These are phyloP conservation scores for Quercus bicolor DNA, from an alignment of 306 rosid genomes.

Conservation along the genomic window DNA sequence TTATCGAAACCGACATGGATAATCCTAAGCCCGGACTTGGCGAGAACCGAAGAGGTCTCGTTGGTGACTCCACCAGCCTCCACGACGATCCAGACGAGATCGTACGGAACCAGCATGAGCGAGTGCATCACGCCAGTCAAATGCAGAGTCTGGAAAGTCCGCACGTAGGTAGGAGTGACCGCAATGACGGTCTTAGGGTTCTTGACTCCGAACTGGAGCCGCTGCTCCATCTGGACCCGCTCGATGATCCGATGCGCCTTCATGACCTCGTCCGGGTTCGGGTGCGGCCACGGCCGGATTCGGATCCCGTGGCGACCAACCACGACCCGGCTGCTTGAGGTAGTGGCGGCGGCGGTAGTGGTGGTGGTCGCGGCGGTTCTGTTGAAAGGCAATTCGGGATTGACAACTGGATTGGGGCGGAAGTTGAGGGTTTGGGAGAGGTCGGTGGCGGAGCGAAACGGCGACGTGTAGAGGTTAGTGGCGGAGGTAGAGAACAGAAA, in stretches of 20 bases:
- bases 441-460: constrained; percentile 62
- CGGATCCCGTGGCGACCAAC: constrained; percentile 99
- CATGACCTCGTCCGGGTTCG: constrained; percentile 91
- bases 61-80: constrained; percentile 90
- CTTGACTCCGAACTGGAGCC: constrained; percentile 76
- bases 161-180: constrained; percentile 80
- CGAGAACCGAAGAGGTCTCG: constrained; percentile 74
- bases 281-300: constrained; percentile 98
- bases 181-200: constrained; percentile 68
- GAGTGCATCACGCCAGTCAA: constrained; percentile 93
- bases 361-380: constrained; percentile 24
- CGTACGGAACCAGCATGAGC: constrained; percentile 82
- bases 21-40: constrained; percentile 64
- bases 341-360: constrained; percentile 18
- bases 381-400: constrained; percentile 34
- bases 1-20: constrained; percentile 65
- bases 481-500: constrained; percentile 73
- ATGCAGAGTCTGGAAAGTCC: constrained; percentile 93
- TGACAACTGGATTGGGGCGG: constrained; percentile 18
- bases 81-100: constrained; percentile 87
- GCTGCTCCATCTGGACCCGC: constrained; percentile 89
- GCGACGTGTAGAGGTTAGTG: constrained; percentile 52
- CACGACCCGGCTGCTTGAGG: constrained; percentile 53
- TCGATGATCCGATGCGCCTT: constrained; percentile 89
- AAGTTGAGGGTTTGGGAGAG: constrained; percentile 34